Evolutionary conservation across 371 early-diverging fungal genomes (phyloP).

Genomic region (Saksenaea oblongispora): DNA sequence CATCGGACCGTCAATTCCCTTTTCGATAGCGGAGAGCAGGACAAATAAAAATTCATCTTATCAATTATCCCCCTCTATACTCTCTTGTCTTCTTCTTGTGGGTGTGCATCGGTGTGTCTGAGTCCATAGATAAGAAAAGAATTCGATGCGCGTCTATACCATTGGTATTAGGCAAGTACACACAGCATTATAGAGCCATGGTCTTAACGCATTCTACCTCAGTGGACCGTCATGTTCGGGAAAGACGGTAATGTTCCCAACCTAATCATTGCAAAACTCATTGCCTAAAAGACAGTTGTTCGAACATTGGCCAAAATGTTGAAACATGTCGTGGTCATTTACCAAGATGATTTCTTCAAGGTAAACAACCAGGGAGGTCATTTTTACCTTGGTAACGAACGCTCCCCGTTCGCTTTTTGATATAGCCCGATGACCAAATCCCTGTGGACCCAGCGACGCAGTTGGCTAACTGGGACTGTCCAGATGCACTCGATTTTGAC

Average conservation of each 20-base stretch:
- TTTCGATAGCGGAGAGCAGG: too few relatives aligned
- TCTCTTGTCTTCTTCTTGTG: too few relatives aligned
- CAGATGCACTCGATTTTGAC: slow-evolving; percentile 71
- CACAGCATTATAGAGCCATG: not conserved
- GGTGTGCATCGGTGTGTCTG: too few relatives aligned
- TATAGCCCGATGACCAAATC: slow-evolving; percentile 64
- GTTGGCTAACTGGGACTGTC: slow-evolving; percentile 85
- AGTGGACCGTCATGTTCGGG: slow-evolving; percentile 69
- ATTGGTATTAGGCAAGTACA: slow-evolving; percentile 31
- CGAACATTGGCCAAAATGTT: slow-evolving; percentile 59
- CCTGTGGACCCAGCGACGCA: slow-evolving; percentile 67
- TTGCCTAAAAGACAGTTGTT: slow-evolving; percentile 55
- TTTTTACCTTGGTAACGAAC: not conserved
- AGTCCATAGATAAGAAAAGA: not conserved
- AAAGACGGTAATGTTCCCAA: slow-evolving; percentile 50
- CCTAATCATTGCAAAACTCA: not conserved
- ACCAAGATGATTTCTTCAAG: slow-evolving; percentile 87
- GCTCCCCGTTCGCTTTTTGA: not conserved
- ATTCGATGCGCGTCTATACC: slow-evolving; percentile 17
- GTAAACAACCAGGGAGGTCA: slow-evolving; percentile 24
- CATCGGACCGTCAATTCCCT: too few relatives aligned
- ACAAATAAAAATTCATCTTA: too few relatives aligned
- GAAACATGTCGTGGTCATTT: slow-evolving; percentile 64
- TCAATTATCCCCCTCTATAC: too few relatives aligned
- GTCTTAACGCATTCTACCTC: not conserved